phyloP scores from a whole-genome alignment of 164 flowering plant species.

The Saururus chinensis region DNA sequence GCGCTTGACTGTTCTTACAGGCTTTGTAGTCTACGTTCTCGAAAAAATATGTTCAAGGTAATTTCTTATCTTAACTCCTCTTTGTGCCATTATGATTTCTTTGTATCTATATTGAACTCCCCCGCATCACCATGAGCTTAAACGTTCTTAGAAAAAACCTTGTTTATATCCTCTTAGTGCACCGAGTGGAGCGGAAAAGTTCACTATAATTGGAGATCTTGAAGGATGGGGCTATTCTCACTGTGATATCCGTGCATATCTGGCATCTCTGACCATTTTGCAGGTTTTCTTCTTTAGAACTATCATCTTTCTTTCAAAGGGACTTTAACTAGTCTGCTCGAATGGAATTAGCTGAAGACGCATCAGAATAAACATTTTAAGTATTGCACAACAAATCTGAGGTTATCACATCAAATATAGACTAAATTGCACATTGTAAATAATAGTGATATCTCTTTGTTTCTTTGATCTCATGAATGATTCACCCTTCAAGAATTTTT shows the following conservation, averaged over 20 bases:
- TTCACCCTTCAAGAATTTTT: too few species aligned
- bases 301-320: background rate
- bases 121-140: background rate
- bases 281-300: constrained; percentile 37
- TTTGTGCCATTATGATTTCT: background rate
- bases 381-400: too few species aligned
- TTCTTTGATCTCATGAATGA: too few species aligned
- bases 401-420: too few species aligned
- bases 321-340: background rate
- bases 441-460: too few species aligned
- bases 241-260: constrained; percentile 53
- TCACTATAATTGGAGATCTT: constrained; percentile 48
- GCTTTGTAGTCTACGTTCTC: constrained; percentile 42
- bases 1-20: constrained; percentile 24
- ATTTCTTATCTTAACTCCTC: background rate
- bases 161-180: constrained; percentile 37
- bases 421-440: too few species aligned
- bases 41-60: constrained; percentile 71
- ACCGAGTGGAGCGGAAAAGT: constrained; percentile 63
- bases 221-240: constrained; percentile 83
- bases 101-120: background rate
- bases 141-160: background rate
- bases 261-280: constrained; percentile 57
- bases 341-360: too few species aligned
- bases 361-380: too few species aligned